phyloP scores from a whole-genome alignment of 495 filamentous ascomycete genomes.

The Umbilicaria muhlenbergii region DNA sequence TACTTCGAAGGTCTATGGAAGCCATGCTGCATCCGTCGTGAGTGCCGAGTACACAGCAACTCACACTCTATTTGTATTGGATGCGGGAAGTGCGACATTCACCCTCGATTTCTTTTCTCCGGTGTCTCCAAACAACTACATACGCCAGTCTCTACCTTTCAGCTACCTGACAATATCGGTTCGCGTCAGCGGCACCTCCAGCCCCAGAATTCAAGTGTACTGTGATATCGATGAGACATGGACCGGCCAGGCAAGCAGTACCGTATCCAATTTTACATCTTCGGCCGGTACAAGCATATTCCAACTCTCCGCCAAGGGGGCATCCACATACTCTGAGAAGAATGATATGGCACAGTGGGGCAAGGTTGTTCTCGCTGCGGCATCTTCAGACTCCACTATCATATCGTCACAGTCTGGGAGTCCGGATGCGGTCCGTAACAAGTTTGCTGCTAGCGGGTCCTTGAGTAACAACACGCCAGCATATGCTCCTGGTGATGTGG shows the following conservation, averaged over 20 bases:
- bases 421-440: conserved; percentile 10
- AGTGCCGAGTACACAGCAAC: conserved; percentile 30
- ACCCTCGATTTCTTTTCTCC: conserved; percentile 59
- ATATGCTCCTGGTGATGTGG: conserved; percentile 18
- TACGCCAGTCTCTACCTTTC: conserved; percentile 71
- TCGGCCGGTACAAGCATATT: conserved; percentile 17
- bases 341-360: conserved; percentile 26
- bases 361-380: conserved; percentile 24
- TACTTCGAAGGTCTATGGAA: conserved; percentile 13
- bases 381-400: conserved; percentile 10
- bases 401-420: conserved; percentile 17
- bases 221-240: conserved; percentile 35
- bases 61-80: conserved; percentile 27
- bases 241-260: conserved; percentile 22
- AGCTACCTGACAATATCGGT: conserved; percentile 61
- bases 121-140: conserved; percentile 69
- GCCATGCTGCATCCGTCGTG: conserved; percentile 22
- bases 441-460: conserved; percentile 19
- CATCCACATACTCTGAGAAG: conserved; percentile 17
- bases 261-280: conserved; percentile 15
- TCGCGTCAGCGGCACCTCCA: conserved; percentile 11
- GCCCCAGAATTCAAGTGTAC: conserved; percentile 26
- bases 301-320: conserved; percentile 13
- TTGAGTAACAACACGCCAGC: conserved; percentile 18
- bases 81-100: conserved; percentile 24